These are phyloP conservation scores for Lipomyces mesembrius DNA, from an alignment of 805 yeast genomes.

Conservation along the genomic window DNA sequence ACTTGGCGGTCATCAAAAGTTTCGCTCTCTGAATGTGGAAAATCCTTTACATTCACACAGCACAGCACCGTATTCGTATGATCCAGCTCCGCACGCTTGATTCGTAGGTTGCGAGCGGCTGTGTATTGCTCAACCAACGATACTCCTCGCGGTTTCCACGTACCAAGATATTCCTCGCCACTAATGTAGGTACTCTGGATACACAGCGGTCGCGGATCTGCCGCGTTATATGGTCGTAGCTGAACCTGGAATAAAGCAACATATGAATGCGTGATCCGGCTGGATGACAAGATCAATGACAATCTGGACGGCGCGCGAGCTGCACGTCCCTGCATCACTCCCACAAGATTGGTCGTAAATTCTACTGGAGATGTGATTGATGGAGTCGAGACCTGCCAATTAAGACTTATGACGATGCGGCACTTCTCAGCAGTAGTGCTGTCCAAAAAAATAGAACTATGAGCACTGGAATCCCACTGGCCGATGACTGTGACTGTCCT, in stretches of 20 bases:
- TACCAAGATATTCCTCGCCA: slow-evolving; percentile 33
- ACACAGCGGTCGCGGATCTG: slow-evolving; percentile 16
- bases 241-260: slow-evolving; percentile 28
- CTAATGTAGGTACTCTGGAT: slow-evolving; percentile 24
- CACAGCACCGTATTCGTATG: slow-evolving; percentile 17
- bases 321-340: slow-evolving; percentile 21
- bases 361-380: slow-evolving; percentile 28
- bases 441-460: slow-evolving; percentile 29
- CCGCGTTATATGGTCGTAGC: slow-evolving; percentile 22
- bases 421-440: slow-evolving; percentile 32
- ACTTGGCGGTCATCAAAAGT: slow-evolving; percentile 6
- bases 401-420: slow-evolving; percentile 30
- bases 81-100: slow-evolving; percentile 13
- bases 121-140: slow-evolving; percentile 23
- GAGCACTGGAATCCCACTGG: slow-evolving; percentile 40
- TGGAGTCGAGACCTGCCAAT: slow-evolving; percentile 32
- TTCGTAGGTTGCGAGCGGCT: background rate
- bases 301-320: slow-evolving; percentile 27
- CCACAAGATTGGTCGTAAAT: slow-evolving; percentile 30
- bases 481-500: slow-evolving; percentile 34
- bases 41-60: background rate
- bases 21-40: background rate
- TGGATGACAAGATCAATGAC: slow-evolving; percentile 24
- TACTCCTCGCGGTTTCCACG: slow-evolving; percentile 33
- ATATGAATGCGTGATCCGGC: slow-evolving; percentile 22